A percentile compares a stretch with the other conserved stretches of the same genome.
phyloP scores from a whole-genome alignment of 106 monocot genomes.

The Narthecium ossifragum region DNA sequence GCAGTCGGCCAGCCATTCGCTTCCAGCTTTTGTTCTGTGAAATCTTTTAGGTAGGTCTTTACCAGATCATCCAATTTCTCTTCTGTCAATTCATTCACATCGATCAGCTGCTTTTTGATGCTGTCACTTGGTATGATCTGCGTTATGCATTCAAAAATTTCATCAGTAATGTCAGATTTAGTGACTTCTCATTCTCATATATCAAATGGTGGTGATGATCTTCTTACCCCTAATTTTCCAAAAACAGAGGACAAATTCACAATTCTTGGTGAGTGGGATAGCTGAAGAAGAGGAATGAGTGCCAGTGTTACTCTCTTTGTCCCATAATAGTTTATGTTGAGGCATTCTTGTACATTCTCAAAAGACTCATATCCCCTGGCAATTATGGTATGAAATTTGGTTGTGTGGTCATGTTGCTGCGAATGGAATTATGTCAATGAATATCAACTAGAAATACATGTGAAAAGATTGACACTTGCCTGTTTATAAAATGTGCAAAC shows the following conservation, averaged over 20 bases:
- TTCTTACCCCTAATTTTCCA: slow-evolving; percentile 40
- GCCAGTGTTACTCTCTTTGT: slow-evolving; percentile 60
- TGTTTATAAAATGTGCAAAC: no score
- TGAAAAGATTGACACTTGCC: no score
- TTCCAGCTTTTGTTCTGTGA: neutral
- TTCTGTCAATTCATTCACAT: neutral
- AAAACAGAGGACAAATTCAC: slow-evolving; percentile 63
- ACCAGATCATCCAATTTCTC: neutral
- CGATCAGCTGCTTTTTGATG: neutral
- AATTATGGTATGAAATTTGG: neutral
- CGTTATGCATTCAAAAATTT: no score
- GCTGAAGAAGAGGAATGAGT: slow-evolving; percentile 61
- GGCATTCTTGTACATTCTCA: slow-evolving; percentile 38
- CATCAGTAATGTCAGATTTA: no score
- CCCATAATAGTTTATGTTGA: slow-evolving; percentile 72
- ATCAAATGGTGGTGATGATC: no score
- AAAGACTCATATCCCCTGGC: slow-evolving; percentile 8
- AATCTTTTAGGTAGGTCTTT: neutral
- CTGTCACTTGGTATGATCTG: neutral
- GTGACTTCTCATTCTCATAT: no score
- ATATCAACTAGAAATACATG: no score
- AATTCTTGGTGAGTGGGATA: slow-evolving; percentile 39
- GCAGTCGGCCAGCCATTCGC: neutral
- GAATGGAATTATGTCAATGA: no score
- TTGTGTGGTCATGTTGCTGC: neutral